A percentile compares a stretch with the other conserved stretches of the same genome.
phyloP scores from a whole-genome alignment of 441 rosid genomes.

The Breynia disticha region DNA sequence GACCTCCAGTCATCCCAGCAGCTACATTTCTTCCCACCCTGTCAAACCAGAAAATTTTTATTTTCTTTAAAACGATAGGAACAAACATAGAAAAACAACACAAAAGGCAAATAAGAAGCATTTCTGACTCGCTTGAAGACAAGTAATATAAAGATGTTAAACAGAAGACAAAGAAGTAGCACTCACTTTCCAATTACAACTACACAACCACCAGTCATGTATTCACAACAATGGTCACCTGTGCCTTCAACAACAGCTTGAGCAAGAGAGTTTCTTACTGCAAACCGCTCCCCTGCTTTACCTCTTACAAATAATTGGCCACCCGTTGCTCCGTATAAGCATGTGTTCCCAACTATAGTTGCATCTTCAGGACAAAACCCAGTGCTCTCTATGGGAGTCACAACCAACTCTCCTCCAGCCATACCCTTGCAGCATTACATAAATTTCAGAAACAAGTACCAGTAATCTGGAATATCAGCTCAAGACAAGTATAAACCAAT shows the following conservation, averaged over 20 bases:
- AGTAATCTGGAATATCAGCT: background rate
- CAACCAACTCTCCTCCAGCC: constrained; percentile 96
- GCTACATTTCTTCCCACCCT: constrained; percentile 98
- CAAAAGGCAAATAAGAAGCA: background rate
- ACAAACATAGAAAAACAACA: background rate
- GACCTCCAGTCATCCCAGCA: constrained; percentile 98
- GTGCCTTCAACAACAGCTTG: constrained; percentile 97
- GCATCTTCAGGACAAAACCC: constrained; percentile 89
- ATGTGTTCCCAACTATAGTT: constrained; percentile 87
- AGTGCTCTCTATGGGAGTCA: constrained; percentile 55
- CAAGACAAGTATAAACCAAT: too few relatives aligned
- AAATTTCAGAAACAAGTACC: constrained; percentile 13
- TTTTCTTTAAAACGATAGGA: background rate
- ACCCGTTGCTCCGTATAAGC: constrained; percentile 95
- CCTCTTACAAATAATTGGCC: constrained; percentile 93
- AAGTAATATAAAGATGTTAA: too few relatives aligned
- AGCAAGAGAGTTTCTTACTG: constrained; percentile 93
- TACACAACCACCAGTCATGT: constrained; percentile 98
- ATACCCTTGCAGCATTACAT: constrained; percentile 53
- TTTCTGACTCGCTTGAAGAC: constrained; percentile 4
- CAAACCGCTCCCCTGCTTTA: constrained; percentile 93
- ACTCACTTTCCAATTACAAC: constrained; percentile 96
- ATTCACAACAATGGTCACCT: constrained; percentile 92
- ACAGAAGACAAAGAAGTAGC: background rate
- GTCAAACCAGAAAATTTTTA: constrained; percentile 17